Base-by-base conservation (phyloP, 257 asterid species). In the Misopates orontium region DNA sequence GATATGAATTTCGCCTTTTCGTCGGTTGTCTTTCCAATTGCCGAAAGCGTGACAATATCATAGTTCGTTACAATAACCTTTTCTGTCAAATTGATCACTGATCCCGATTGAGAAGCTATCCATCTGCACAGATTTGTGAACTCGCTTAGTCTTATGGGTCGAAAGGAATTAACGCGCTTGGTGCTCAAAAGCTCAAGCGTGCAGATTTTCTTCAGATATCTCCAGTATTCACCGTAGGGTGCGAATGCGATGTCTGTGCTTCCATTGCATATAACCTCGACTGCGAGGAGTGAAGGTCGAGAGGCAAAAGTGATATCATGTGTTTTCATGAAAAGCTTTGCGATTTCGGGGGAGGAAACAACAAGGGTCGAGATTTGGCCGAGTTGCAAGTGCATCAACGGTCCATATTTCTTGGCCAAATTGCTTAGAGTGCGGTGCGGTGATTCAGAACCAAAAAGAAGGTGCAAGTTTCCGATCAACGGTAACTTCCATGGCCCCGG, bases 391-490 rank as follows among this genome's bases (percentile, higher is more conserved):
- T 48, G 77, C 78, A 76, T 72, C 2, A 76, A 12, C 0, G 72
- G 64, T 14, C 81, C 81, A 50, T 71, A 47, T 31, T 67, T 52
- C 19, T 4, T 2, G 0, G 80, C 39, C 10, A 76, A 8, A 4
- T 71, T 62, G 21, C 48, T 48, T 62, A 76, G 64, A 0, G 24
- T 21, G 14, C 48, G 80, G 41, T 76, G 80, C 13, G 77, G 77
- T 21, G 57, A 42, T 7, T 63, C 31, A 0, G 19, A 16, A 19
- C 54, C 47, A 11, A 47, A 32, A 6, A 61, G 49, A 4, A 60
- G 67, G 56, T 71, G 77, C 40, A 76, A 36, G 61, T 56, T 64
- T n/a, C 79, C 79, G 16, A 75, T 59, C 9, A 75, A 14, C 0
- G 78, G 78, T 55, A 73, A 25, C 41, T 14, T 20, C 17, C 17